Evolutionary conservation across 1,284 basidiomycete species (phyloP).

Genomic region (Ustanciosporium gigantosporum): DNA sequence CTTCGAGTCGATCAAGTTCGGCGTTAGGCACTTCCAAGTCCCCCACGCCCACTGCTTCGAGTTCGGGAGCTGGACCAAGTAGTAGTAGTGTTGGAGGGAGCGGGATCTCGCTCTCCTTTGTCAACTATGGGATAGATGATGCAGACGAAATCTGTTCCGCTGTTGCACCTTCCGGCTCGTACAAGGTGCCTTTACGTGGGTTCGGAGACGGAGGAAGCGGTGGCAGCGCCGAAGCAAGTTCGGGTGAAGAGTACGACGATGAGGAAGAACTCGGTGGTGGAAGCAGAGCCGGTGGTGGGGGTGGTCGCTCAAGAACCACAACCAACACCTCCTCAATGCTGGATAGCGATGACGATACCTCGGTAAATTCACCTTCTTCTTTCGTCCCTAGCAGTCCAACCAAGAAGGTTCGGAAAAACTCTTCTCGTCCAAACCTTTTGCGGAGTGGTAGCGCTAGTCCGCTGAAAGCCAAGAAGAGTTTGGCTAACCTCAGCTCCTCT

Average conservation of each 20-base stretch:
- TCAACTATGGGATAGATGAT: constrained; percentile 59
- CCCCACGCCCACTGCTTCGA: constrained; percentile 5
- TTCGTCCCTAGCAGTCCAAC: constrained; percentile 5
- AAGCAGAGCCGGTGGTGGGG: background rate
- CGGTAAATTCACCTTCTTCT: background rate
- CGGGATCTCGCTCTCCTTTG: constrained; percentile 39
- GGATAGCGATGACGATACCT: constrained; percentile 10
- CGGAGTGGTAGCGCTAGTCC: constrained; percentile 1
- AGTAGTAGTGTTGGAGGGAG: background rate
- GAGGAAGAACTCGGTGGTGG: constrained; percentile 3
- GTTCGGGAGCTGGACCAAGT: background rate
- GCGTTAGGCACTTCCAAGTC: constrained; percentile 20
- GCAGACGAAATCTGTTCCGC: constrained; percentile 58
- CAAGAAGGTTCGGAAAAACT: constrained; percentile 29
- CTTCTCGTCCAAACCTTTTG: constrained; percentile 14
- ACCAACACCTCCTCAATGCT: constrained; percentile 4
- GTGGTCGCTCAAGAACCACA: no score
- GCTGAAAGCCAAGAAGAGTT: constrained; percentile 20
- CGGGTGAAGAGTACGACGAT: constrained; percentile 30
- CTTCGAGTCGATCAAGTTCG: background rate
- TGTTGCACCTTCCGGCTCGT: constrained; percentile 53
- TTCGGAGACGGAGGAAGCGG: constrained; percentile 11
- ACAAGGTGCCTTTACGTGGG: constrained; percentile 53
- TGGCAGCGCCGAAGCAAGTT: background rate
- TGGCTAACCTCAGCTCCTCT: constrained; percentile 18